Evolutionary conservation across 2,329 filamentous ascomycete genomes (phyloP), one percentile per base, ranked within the genome.

Genomic region (Penicillium sp.): DNA sequence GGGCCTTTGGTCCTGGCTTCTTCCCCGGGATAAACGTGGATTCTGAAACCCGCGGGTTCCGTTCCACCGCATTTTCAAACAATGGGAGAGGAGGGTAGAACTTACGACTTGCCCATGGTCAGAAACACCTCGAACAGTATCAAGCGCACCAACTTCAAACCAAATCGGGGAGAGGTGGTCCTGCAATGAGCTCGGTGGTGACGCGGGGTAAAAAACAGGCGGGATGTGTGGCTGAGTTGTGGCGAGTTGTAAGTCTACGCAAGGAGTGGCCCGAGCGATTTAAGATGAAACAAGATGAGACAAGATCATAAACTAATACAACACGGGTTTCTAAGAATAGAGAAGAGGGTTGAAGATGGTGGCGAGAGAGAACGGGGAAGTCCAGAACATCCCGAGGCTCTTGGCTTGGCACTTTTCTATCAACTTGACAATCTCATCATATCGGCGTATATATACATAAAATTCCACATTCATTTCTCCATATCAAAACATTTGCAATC

Each of bases 51-150:
- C 42, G 27, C 13, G n/a, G 8, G 47, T 15, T 29, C 39, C 27
- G 21, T 35, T 21, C n/a, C 51, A 38, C 33, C 33, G 25, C 21
- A 2, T 15, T 35, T 36, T 45, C 38, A 13, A 19, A 19, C 21
- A 35, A 17, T 15, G 38, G 6, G 41, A 51, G 9, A 55, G 50
- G 60, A 53, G 50, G 53, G 33, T 44, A 49, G 41, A 38, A 72
- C 72, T 73, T 68, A 74, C 72, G 72, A 74, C 64, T 74, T 74
- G 48, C 72, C 72, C 72, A 74, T 74, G 39, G 52, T 72, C 57
- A 63, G 27, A 66, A 66, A 57, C 49, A 59, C 59, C 27, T 21
- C 19, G 29, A 35, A 44, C 6, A 43, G 36, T 50, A 29, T n/a
- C 23, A 56, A 49, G 44, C 49, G 36, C 58, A 61, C 58, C 36